phyloP scores from a whole-genome alignment of 169 alveolate species.

The Prorocentrum cordatum region DNA sequence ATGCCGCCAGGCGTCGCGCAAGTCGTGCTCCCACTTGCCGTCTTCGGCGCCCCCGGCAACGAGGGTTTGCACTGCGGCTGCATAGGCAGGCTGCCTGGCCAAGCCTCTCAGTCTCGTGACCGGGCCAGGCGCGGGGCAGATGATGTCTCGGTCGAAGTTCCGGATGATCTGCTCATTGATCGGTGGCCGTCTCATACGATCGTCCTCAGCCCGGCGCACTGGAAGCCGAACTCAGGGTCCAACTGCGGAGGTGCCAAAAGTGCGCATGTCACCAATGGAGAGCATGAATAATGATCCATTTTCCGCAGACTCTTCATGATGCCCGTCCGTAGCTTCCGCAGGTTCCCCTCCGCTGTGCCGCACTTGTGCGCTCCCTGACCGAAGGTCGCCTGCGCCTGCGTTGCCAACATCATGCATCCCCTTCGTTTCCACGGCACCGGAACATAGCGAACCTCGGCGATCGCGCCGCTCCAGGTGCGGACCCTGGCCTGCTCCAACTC shows the following conservation, averaged over 20 bases:
- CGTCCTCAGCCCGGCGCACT: no score
- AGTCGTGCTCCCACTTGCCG: no score
- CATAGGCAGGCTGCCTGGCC: no score
- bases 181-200: no score
- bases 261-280: not conserved
- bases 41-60: no score
- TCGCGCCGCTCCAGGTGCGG: not conserved
- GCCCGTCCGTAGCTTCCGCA: not conserved
- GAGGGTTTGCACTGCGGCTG: no score
- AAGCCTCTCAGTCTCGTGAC: no score
- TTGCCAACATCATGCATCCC: not conserved
- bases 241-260: not conserved
- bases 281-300: not conserved
- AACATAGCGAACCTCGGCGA: not conserved
- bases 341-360: not conserved
- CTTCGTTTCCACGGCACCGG: not conserved
- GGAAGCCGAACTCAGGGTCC: conserved; percentile 14
- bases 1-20: no score
- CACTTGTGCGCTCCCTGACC: not conserved
- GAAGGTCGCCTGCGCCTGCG: not conserved
- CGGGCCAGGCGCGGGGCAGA: no score
- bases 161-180: no score
- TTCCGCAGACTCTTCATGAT: not conserved
- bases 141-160: no score
- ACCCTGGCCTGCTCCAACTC: not conserved